Evolutionary conservation across 2,329 filamentous ascomycete genomes (phyloP), one percentile per base, ranked within the genome.

Genomic region (Chaetomiaceae sp.): DNA sequence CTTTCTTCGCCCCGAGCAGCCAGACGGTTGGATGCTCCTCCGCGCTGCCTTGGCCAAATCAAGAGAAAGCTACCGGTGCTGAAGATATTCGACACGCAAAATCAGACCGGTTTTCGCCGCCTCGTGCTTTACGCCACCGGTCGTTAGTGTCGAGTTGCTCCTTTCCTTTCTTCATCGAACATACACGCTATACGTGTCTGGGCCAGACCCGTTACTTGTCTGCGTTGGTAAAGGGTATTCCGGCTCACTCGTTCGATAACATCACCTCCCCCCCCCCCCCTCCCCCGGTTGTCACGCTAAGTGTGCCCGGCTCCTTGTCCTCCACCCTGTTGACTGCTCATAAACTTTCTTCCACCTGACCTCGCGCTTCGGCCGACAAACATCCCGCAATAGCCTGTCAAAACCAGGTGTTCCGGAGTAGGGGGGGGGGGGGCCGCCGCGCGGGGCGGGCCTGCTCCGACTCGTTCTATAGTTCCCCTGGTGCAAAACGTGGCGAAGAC

Each of bases 51-150:
- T 5, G 20, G 21, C 21, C 37, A 21, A n/a, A 18, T 8, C 27
- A 30, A 32, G 20, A 37, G 14, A 42, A 13, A 29, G 4, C 6
- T 25, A 20, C 20, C 7, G 30, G 20, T 14, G 33, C 11, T 10
- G 32, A n/a, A 16, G 14, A 36, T 21, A 27, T 21, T 14, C 20
- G 13, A 27, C 9, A 27, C n/a, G n/a, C n/a, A n/a, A n/a, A n/a
- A n/a, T n/a, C n/a, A n/a, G n/a, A n/a, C n/a, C n/a, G 20, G 32
- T 21, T 36, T 43, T 49, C 30, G 38, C 47, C 21, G 29, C 21
- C n/a, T n/a, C 29, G n/a, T 42, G 21, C 20, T 23, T 25, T 42
- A 33, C 47, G 47, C 47, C 38, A 36, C 38, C 33, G 41, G 27
- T n/a, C 16, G n/a, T 36, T n/a, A 36, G n/a, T 36, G 10, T 9